phyloP scores from a whole-genome alignment of 805 yeast genomes.

The Candida pseudoglaebosa region DNA sequence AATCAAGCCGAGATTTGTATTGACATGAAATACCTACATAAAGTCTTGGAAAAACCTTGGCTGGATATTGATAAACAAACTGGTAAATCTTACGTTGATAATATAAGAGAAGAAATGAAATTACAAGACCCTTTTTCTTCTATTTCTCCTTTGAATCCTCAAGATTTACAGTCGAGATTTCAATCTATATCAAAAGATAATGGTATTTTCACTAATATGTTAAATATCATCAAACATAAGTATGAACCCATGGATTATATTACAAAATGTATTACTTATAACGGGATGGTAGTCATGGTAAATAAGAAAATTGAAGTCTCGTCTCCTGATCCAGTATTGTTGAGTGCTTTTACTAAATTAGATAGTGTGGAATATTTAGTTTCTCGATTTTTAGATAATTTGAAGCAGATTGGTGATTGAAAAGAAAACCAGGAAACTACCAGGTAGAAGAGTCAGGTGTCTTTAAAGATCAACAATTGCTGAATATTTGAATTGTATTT shows the following conservation, averaged over 20 bases:
- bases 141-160: conserved; percentile 17
- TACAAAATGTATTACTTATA: conserved; percentile 60
- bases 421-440: too few relatives aligned
- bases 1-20: conserved; percentile 60
- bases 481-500: too few relatives aligned
- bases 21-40: conserved; percentile 50
- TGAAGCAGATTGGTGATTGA: conserved; percentile 6
- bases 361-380: conserved; percentile 55
- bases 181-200: conserved; percentile 10
- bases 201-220: conserved; percentile 7
- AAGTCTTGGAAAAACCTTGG: conserved; percentile 62
- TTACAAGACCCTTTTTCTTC: conserved; percentile 15
- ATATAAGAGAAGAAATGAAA: conserved; percentile 52
- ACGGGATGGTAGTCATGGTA: conserved; percentile 57
- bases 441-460: too few relatives aligned
- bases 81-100: conserved; percentile 56
- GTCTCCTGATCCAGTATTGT: conserved; percentile 63
- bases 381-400: conserved; percentile 24
- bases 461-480: too few relatives aligned
- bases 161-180: conserved; percentile 20
- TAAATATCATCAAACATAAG: conserved; percentile 4
- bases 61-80: conserved; percentile 40
- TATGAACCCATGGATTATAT: conserved; percentile 46
- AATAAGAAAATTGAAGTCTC: conserved; percentile 55
- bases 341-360: conserved; percentile 60